Percentiles rank a stretch among this genome's conserved stretches.
Evolutionary conservation across 257 asterid genomes (phyloP).

Genomic region (Solanum sitiens): DNA sequence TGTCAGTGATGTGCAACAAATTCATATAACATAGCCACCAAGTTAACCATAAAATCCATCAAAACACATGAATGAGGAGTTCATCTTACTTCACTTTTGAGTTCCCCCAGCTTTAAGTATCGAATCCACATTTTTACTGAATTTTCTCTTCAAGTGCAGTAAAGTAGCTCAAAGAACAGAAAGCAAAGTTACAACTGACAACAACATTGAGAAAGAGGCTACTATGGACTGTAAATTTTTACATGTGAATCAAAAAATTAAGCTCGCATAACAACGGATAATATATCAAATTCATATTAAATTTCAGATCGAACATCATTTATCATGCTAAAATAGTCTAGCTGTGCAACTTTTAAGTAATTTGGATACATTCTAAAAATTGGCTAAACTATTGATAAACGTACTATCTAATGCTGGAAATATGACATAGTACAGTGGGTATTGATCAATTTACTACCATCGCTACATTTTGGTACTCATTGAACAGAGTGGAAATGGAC

Average conservation of each 20-base stretch:
- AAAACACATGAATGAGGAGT: no score
- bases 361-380: neutral
- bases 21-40: no score
- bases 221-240: neutral
- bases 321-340: neutral
- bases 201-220: neutral
- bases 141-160: neutral
- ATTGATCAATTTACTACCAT: slow-evolving; percentile 54
- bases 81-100: no score
- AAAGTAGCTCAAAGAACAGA: neutral
- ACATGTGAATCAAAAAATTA: neutral
- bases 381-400: neutral
- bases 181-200: neutral
- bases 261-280: neutral
- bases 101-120: no score
- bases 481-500: slow-evolving; percentile 81
- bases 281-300: neutral
- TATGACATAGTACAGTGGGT: neutral
- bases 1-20: no score
- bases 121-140: no score
- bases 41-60: no score
- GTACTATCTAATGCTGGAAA: neutral
- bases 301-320: neutral
- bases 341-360: neutral
- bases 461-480: slow-evolving; percentile 85